Conservation (phyloP, 2,329 filamentous ascomycete genomes). For the Aspergillus puulaauensis region DNA sequence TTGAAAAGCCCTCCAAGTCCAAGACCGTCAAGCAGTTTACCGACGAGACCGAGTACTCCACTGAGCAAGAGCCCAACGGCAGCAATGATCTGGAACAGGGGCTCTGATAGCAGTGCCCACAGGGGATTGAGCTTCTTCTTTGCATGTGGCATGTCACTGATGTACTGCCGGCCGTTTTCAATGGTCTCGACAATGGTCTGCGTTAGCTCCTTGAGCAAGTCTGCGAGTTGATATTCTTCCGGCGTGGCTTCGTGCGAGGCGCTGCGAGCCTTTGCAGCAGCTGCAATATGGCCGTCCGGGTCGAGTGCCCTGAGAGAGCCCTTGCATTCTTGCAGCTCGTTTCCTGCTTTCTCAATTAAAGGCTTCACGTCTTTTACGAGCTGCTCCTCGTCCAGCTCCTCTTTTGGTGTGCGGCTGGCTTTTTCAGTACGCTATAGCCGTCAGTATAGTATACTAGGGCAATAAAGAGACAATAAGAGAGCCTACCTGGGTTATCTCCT, state of each 20-base stretch:
- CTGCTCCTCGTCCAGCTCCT: conserved; percentile 86
- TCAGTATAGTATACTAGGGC: conserved; percentile 53
- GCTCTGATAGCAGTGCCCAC: conserved; percentile 71
- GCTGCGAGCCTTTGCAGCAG: conserved; percentile 78
- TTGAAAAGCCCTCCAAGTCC: conserved; percentile 80
- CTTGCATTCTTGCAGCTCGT: conserved; percentile 82
- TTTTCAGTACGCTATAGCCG: conserved; percentile 58
- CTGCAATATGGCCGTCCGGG: conserved; percentile 80
- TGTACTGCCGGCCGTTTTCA: conserved; percentile 82
- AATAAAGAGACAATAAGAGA: no score
- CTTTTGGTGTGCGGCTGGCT: conserved; percentile 42
- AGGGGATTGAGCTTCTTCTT: conserved; percentile 93
- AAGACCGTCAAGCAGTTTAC: conserved; percentile 73
- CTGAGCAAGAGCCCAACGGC: conserved; percentile 79
- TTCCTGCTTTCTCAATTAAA: conserved; percentile 79
- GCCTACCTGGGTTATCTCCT: no score
- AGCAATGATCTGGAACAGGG: conserved; percentile 87
- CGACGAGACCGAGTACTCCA: conserved; percentile 82
- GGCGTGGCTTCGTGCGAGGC: conserved; percentile 72
- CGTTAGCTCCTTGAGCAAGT: conserved; percentile 79
- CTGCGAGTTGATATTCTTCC: conserved; percentile 81
- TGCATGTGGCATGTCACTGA: conserved; percentile 86
- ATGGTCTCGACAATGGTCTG: conserved; percentile 78
- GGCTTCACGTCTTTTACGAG: conserved; percentile 84
- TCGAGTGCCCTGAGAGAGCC: conserved; percentile 83